Evolutionary conservation across 108 stramenopile species (phyloP).

Genomic region (Conticribra weissflogii): DNA sequence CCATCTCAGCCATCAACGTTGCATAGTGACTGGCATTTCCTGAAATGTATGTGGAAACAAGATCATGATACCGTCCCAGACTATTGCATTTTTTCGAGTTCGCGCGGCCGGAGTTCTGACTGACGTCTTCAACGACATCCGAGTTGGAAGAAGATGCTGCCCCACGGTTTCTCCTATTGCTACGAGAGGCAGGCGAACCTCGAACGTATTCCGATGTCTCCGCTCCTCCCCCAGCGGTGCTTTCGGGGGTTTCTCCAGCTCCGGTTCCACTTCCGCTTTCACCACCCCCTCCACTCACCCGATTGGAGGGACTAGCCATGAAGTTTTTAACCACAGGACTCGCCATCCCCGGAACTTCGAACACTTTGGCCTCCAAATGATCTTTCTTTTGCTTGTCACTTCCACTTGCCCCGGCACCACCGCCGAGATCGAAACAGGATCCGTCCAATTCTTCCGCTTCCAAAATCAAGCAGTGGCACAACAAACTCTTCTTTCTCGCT

Average conservation of each 20-base stretch:
- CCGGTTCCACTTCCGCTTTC: neutral
- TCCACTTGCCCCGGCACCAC: neutral
- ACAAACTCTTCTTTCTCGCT: conserved; percentile 76
- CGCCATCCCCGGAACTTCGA: conserved; percentile 31
- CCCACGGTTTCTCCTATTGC: neutral
- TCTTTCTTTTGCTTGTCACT: conserved; percentile 1
- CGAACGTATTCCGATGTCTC: conserved; percentile 2
- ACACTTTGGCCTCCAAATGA: conserved; percentile 28
- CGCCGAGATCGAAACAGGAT: neutral
- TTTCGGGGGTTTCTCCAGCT: conserved; percentile 14
- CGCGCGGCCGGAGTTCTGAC: neutral
- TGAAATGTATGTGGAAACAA: conserved; percentile 38
- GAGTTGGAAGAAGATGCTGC: conserved; percentile 10
- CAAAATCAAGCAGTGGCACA: conserved; percentile 59
- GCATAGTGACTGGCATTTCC: conserved; percentile 41
- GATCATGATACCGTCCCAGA: conserved; percentile 36
- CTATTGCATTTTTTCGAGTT: conserved; percentile 1
- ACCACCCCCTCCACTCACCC: conserved; percentile 22
- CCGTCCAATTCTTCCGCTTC: conserved; percentile 35
- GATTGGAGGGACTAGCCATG: conserved; percentile 37
- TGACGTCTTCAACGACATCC: conserved; percentile 8
- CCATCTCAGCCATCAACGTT: conserved; percentile 36
- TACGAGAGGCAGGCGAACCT: conserved; percentile 6
- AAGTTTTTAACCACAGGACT: conserved; percentile 27
- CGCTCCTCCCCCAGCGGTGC: conserved; percentile 4